Evolutionary conservation across 2,329 filamentous ascomycete species (phyloP), one percentile per base, ranked within the genome.

Genomic region (Aspergillus puulaauensis): DNA sequence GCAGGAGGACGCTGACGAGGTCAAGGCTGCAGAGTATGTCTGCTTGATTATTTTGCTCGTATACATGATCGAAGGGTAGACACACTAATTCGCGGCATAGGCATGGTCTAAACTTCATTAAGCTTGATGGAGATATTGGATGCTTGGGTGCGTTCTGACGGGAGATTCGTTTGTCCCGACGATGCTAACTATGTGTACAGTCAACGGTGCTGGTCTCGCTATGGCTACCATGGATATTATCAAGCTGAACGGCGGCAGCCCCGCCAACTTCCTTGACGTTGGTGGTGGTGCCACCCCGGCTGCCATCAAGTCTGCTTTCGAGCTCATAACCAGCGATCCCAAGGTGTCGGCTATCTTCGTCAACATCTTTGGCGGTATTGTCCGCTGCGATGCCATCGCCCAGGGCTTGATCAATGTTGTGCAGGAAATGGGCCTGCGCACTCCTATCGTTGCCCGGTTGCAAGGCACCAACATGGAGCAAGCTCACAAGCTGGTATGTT

Each of bases 171-270:
- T 14, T 11, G 15, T 27, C 33, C 31, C 12, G 7, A 6, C 27
- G 14, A 43, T 60, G 43, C 63, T 66, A 52, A 66, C 23, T 7
- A 23, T 15, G 23, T 52, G 15, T 57, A 24, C 64, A 69, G 95
- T 99, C 82, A 99, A 99, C 82, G 95, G 95, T 76, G 95, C 95
- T 71, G 95, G 95, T 82, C 90, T 99, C 67, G 95, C 95, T 80
- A 99, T 99, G 95, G 95, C 95, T 64, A 99, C 95, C 76, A 99
- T 99, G 95, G 95, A 99, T 79, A 98, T 99, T 79, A 99, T 99
- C 86, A 98, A 99, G 87, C 86, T 99, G 64, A 99, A 98, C 81
- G 95, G 95, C 69, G 95, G 95, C 64, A 83, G 86, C 73, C 95
- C 95, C 62, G 95, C 95, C 70, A 99, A 99, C 87, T 99, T 99